Percentiles rank a stretch among this genome's conserved stretches.
phyloP scores from a whole-genome alignment of 352 stramenopile species.

The Nothophytophthora sp. region DNA sequence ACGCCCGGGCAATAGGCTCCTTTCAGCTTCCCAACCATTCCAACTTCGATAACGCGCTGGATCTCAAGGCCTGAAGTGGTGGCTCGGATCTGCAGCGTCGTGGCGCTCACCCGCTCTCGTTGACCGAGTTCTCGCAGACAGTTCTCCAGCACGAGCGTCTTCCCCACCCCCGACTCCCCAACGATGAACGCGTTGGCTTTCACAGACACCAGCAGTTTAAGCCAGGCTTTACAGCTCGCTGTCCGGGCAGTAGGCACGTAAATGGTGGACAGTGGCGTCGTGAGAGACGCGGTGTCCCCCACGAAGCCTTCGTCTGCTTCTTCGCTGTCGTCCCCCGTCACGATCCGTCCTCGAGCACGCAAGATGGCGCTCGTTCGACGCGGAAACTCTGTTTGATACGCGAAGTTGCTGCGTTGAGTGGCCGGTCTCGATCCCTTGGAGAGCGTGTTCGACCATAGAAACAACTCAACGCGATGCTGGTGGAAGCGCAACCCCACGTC shows the following conservation, averaged over 20 bases:
- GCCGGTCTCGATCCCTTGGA: background rate
- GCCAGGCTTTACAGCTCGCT: constrained; percentile 36
- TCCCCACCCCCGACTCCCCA: constrained; percentile 51
- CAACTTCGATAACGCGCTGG: constrained; percentile 36
- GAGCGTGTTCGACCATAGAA: constrained; percentile 26
- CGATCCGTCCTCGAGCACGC: constrained; percentile 24
- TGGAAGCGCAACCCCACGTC: constrained; percentile 42
- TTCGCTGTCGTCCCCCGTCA: constrained; percentile 20
- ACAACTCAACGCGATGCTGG: constrained; percentile 26
- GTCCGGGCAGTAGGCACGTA: constrained; percentile 50
- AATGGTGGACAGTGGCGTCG: constrained; percentile 28
- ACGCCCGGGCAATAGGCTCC: constrained; percentile 52
- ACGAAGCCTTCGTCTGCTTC: constrained; percentile 20
- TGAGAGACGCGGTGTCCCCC: constrained; percentile 22
- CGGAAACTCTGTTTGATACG: constrained; percentile 21
- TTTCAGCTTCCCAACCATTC: constrained; percentile 54
- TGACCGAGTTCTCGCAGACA: constrained; percentile 33
- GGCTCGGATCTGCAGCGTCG: constrained; percentile 34
- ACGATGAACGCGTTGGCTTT: constrained; percentile 54
- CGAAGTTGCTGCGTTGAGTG: constrained; percentile 22
- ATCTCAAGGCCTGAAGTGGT: constrained; percentile 29
- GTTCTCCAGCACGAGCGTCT: constrained; percentile 47
- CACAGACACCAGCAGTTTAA: constrained; percentile 31
- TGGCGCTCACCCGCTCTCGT: constrained; percentile 32
- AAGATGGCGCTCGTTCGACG: constrained; percentile 30